Conservation (phyloP, 495 filamentous ascomycete genomes). For the Trichoderma gamsii region DNA sequence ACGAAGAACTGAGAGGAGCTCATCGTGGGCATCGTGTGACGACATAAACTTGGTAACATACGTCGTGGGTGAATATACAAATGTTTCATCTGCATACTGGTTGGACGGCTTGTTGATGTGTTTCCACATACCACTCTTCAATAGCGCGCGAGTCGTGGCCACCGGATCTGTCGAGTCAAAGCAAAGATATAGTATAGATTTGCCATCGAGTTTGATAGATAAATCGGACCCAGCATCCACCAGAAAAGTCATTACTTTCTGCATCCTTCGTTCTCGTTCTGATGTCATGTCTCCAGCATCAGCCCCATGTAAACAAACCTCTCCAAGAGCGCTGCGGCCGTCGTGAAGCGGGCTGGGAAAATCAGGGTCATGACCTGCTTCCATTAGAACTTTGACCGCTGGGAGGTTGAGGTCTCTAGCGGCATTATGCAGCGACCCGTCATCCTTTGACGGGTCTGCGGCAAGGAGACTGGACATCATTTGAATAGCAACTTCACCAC, state of each 20-base stretch:
- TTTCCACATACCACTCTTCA: conserved; percentile 43
- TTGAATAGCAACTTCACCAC: conserved; percentile 38
- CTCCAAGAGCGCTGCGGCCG: conserved; percentile 43
- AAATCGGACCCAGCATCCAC: conserved; percentile 36
- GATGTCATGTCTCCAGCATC: conserved; percentile 31
- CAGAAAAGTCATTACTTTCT: conserved; percentile 40
- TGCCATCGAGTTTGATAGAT: conserved; percentile 37
- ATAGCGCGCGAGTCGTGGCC: conserved; percentile 36
- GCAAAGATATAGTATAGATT: conserved; percentile 40
- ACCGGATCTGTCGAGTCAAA: conserved; percentile 39
- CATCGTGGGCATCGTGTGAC: conserved; percentile 26
- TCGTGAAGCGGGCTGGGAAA: conserved; percentile 43
- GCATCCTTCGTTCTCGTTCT: conserved; percentile 39
- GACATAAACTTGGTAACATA: conserved; percentile 35
- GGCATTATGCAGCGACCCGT: conserved; percentile 46
- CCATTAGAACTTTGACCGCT: conserved; percentile 38
- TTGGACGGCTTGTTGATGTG: conserved; percentile 40
- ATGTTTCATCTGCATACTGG: conserved; percentile 35
- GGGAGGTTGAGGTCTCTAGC: conserved; percentile 39
- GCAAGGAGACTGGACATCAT: conserved; percentile 42
- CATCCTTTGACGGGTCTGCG: conserved; percentile 40
- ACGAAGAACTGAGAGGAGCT: conserved; percentile 36
- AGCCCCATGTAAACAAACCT: conserved; percentile 41
- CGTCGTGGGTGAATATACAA: conserved; percentile 42
- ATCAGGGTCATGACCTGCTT: conserved; percentile 42